A percentile compares a stretch with the other conserved stretches of the same genome.
Conservation (phyloP, 148 eudicot genomes). For the Rhododendron griersonianum region DNA sequence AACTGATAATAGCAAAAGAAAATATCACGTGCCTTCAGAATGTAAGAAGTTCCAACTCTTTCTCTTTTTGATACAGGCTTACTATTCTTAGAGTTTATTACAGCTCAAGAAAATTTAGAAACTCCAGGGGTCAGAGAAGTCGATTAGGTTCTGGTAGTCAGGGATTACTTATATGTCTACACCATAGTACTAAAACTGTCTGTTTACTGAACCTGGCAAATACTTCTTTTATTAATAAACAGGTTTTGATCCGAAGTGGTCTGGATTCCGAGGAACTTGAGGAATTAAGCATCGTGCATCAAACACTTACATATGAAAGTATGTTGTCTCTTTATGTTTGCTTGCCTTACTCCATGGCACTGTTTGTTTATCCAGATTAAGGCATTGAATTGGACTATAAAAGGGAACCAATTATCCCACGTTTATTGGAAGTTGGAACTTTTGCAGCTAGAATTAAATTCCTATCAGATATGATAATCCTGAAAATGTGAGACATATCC, state of each 20-base stretch:
- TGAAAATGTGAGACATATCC: neutral
- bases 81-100: neutral
- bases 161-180: neutral
- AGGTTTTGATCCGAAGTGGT: conserved; percentile 68
- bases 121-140: neutral
- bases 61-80: neutral
- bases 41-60: conserved; percentile 35
- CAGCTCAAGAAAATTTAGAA: neutral
- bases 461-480: neutral
- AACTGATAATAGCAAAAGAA: conserved; percentile 67
- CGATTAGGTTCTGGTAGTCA: neutral
- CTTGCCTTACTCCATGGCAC: neutral
- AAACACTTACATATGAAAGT: conserved; percentile 70
- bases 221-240: neutral
- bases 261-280: conserved; percentile 78
- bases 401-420: neutral
- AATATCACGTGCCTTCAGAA: conserved; percentile 56
- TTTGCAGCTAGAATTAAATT: neutral
- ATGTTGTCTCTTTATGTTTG: conserved; percentile 21
- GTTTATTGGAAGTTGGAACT: neutral
- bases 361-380: neutral
- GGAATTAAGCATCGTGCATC: conserved; percentile 59
- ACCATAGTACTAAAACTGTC: neutral
- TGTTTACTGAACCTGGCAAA: neutral
- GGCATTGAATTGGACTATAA: neutral